Percentiles rank a stretch among this genome's conserved stretches.
phyloP scores from a whole-genome alignment of 1,284 basidiomycete genomes.

The Hemileccinum hortonii region DNA sequence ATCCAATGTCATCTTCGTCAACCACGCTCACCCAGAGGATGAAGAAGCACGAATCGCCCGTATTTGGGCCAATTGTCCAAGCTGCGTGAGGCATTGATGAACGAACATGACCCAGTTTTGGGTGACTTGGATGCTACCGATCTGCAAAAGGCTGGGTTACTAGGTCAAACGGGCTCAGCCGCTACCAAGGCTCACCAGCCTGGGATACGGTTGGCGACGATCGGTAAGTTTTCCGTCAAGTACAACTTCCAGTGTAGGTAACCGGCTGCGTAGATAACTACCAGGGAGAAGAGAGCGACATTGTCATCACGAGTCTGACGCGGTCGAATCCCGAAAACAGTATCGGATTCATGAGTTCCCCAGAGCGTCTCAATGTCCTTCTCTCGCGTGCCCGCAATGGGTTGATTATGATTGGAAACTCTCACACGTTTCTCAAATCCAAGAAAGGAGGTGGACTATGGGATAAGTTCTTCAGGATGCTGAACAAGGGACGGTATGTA shows the following conservation, averaged over 20 bases:
- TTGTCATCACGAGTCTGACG: conserved; percentile 60
- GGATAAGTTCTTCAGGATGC: conserved; percentile 45
- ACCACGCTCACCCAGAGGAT: conserved; percentile 58
- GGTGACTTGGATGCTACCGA: conserved; percentile 63
- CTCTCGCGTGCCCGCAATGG: conserved; percentile 63
- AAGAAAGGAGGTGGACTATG: conserved; percentile 53
- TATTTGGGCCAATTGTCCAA: conserved; percentile 64
- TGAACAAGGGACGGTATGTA: conserved; percentile 45
- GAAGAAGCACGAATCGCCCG: conserved; percentile 42
- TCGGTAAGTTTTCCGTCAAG: conserved; percentile 41
- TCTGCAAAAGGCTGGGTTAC: conserved; percentile 52
- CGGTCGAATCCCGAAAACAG: conserved; percentile 53
- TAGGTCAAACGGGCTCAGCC: conserved; percentile 32
- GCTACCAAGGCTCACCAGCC: conserved; percentile 37
- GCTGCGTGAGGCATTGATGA: conserved; percentile 44
- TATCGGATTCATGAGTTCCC: conserved; percentile 67
- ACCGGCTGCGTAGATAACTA: conserved; percentile 51
- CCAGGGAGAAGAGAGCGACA: conserved; percentile 68
- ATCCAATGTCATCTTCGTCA: conserved; percentile 59
- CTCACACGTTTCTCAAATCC: conserved; percentile 53
- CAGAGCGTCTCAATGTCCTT: conserved; percentile 66
- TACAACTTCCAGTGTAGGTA: not conserved
- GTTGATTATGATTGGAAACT: conserved; percentile 63
- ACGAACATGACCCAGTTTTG: conserved; percentile 56
- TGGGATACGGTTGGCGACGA: conserved; percentile 55